Evolutionary conservation across 345 rosid species (phyloP).

Genomic region (Luvunga scandens): DNA sequence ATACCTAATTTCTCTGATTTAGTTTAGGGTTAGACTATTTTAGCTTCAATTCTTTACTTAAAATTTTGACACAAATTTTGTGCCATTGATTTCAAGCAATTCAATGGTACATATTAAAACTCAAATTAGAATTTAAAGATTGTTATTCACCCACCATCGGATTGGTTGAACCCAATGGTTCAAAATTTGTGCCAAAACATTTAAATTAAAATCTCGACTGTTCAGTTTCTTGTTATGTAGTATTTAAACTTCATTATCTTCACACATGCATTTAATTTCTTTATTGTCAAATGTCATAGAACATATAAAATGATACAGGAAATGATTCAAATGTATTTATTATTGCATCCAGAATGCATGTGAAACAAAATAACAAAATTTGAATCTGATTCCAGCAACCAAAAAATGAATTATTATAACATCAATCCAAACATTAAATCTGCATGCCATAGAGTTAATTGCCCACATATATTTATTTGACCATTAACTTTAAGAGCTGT

Average conservation of each 20-base stretch:
- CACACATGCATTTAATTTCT: neutral
- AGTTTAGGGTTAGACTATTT: too few relatives aligned
- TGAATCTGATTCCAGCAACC: neutral
- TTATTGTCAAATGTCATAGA: neutral
- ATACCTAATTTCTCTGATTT: neutral
- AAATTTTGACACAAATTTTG: too few relatives aligned
- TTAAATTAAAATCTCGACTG: too few relatives aligned
- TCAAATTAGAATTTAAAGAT: too few relatives aligned
- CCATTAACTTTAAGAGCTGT: neutral
- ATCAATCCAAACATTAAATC: neutral
- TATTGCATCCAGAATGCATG: neutral
- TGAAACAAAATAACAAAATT: neutral
- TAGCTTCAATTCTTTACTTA: too few relatives aligned
- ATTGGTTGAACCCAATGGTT: too few relatives aligned
- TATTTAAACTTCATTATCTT: neutral
- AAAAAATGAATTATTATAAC: neutral
- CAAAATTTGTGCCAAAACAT: too few relatives aligned
- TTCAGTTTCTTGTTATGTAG: neutral
- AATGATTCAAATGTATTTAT: neutral
- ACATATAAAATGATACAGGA: neutral
- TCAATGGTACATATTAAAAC: too few relatives aligned
- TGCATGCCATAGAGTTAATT: neutral
- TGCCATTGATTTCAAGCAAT: too few relatives aligned
- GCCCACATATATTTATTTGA: constrained; percentile 5
- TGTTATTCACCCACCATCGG: too few relatives aligned